Percentiles rank a stretch among this genome's conserved stretches.
phyloP scores from a whole-genome alignment of 2,329 filamentous ascomycete species.

The Ophiostoma triangulosporum region DNA sequence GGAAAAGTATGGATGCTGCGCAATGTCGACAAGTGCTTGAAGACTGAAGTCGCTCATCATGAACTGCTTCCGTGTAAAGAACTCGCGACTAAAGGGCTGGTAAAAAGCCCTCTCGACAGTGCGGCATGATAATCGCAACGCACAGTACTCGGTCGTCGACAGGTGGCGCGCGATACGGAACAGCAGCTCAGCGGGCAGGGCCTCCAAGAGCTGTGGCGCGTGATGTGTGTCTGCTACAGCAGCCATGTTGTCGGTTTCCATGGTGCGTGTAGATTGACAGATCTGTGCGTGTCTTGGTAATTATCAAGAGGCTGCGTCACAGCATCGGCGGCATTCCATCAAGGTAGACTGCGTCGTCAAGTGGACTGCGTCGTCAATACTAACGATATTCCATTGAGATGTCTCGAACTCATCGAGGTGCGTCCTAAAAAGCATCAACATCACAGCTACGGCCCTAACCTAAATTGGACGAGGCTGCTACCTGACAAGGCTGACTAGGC shows the following conservation, averaged over 20 bases:
- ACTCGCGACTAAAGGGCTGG: conserved; percentile 43
- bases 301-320: too few species aligned
- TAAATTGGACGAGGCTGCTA: too few species aligned
- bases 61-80: conserved; percentile 54
- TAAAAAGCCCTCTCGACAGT: conserved; percentile 40
- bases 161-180: conserved; percentile 39
- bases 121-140: conserved; percentile 40
- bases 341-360: too few species aligned
- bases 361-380: too few species aligned
- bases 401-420: too few species aligned
- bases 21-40: conserved; percentile 38
- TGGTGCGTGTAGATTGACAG: too few species aligned
- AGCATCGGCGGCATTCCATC: too few species aligned
- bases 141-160: conserved; percentile 39
- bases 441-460: too few species aligned
- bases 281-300: too few species aligned
- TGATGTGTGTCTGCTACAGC: neutral
- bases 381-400: too few species aligned
- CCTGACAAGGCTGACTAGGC: too few species aligned
- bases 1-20: conserved; percentile 29
- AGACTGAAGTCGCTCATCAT: conserved; percentile 46
- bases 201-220: conserved; percentile 8
- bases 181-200: conserved; percentile 46
- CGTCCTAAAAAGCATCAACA: too few species aligned
- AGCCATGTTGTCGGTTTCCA: neutral